Evolutionary conservation across 176 grass and related monocot species (phyloP), one percentile per base, ranked within the genome.

Genomic region (Oryza meridionalis): DNA sequence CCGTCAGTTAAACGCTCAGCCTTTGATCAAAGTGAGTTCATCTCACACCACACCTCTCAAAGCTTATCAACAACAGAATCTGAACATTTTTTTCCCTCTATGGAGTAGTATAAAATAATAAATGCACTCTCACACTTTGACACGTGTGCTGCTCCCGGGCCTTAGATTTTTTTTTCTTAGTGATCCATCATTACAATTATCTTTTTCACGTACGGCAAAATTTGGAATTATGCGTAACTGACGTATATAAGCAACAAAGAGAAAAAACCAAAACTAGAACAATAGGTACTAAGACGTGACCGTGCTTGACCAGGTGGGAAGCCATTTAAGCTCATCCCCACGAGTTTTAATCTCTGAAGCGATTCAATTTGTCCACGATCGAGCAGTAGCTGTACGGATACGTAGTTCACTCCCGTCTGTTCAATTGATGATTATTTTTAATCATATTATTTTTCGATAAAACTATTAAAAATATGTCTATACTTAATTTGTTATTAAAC

Each of bases 281-380:
- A 45, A 2, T 24, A 49, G 31, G 7, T 7, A 72, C 2, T 4
- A 11, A 11, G 53, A 45, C 50, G 35, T 26, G 15, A 19, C 24
- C n/a, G 37, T 61, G 10, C 33, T 44, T 77, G 65, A 59, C 66
- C 66, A 63, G 50, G 75, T 85, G 75, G 19, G 83, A 78, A 78
- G 50, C 65, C 81, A 83, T 83, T 83, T 83, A 83, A 3, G 11
- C 7, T 4, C 32, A 4, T 24, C 82, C 47, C 22, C 47, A 84
- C 46, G 22, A 69, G 63, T 43, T 76, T 37, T 44, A 82, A 65
- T 65, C 29, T 62, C 21, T n/a, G 58, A 9, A 62, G 14, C 13
- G 4, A 5, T 66, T 79, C n/a, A 11, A 5, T 66, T 79, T 32
- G 61, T 67, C 61, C 58, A 43, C n/a, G 38, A 43, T 38, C 42